Conservation (phyloP, 805 yeast species). For the Brettanomyces custersianus region DNA sequence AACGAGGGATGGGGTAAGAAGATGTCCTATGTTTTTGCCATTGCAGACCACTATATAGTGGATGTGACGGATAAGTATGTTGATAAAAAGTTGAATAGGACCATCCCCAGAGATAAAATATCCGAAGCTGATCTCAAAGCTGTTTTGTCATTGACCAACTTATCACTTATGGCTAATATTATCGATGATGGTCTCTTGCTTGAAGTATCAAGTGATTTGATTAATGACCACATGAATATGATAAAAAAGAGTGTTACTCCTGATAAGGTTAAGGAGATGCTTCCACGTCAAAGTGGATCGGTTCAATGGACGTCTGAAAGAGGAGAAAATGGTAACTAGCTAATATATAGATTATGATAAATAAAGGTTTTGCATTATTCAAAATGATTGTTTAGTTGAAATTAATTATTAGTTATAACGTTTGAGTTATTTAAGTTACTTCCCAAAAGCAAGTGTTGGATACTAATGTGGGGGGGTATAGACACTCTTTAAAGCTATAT, state of each 20-base stretch:
- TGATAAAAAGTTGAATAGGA: slow-evolving; percentile 23
- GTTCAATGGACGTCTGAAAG: slow-evolving; percentile 67
- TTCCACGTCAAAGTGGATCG: slow-evolving; percentile 69
- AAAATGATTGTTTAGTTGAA: too few relatives aligned
- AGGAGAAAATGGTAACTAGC: slow-evolving; percentile 82
- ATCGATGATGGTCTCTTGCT: slow-evolving; percentile 28
- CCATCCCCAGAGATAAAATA: slow-evolving; percentile 38
- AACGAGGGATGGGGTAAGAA: slow-evolving; percentile 85
- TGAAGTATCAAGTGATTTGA: slow-evolving; percentile 28
- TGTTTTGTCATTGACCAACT: slow-evolving; percentile 30
- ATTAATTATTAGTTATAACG: too few relatives aligned
- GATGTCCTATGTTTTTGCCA: slow-evolving; percentile 82
- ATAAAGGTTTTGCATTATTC: too few relatives aligned
- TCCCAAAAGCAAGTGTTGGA: too few relatives aligned
- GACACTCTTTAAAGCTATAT: too few relatives aligned
- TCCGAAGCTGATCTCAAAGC: slow-evolving; percentile 30
- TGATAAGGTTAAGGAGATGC: slow-evolving; percentile 10
- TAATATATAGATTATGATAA: too few relatives aligned
- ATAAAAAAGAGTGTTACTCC: background rate
- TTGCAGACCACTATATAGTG: slow-evolving; percentile 47
- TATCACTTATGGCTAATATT: slow-evolving; percentile 21
- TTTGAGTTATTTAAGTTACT: too few relatives aligned
- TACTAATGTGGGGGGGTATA: too few relatives aligned
- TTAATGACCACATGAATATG: slow-evolving; percentile 17
- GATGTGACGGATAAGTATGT: slow-evolving; percentile 73